These are phyloP conservation scores for Colletotrichum zoysiae DNA, from an alignment of 2,329 filamentous ascomycete genomes.

Conservation along the genomic window DNA sequence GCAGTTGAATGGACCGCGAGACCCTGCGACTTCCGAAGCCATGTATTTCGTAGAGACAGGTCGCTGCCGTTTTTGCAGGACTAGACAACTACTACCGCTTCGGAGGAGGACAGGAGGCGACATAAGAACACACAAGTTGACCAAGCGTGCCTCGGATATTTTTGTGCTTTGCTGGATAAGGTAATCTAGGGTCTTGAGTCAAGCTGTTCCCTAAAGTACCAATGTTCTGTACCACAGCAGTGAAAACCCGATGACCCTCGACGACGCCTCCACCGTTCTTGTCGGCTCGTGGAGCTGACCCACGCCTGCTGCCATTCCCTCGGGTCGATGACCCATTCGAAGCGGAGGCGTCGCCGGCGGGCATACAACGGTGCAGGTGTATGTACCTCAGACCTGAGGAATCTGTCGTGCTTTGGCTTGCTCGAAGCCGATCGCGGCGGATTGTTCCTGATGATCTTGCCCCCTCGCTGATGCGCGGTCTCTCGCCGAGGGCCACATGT, in stretches of 20 bases:
- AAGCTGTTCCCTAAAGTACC: background rate
- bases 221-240: background rate
- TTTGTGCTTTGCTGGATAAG: background rate
- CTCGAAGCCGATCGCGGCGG: background rate
- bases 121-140: background rate
- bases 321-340: constrained; percentile 19
- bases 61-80: background rate
- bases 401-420: background rate
- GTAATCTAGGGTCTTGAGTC: background rate
- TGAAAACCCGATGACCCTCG: background rate
- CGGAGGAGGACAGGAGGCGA: background rate
- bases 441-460: background rate
- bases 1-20: too few relatives aligned
- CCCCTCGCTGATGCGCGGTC: too few relatives aligned
- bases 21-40: background rate
- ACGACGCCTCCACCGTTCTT: background rate
- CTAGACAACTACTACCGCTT: background rate
- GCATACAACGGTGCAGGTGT: too few relatives aligned
- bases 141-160: background rate
- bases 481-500: too few relatives aligned
- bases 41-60: too few relatives aligned
- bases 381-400: background rate
- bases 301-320: constrained; percentile 20
- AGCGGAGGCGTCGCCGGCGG: background rate
- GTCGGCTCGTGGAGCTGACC: constrained; percentile 15